Evolutionary conservation across 2,329 filamentous ascomycete genomes (phyloP).

Genomic region (Cordyceps javanica): DNA sequence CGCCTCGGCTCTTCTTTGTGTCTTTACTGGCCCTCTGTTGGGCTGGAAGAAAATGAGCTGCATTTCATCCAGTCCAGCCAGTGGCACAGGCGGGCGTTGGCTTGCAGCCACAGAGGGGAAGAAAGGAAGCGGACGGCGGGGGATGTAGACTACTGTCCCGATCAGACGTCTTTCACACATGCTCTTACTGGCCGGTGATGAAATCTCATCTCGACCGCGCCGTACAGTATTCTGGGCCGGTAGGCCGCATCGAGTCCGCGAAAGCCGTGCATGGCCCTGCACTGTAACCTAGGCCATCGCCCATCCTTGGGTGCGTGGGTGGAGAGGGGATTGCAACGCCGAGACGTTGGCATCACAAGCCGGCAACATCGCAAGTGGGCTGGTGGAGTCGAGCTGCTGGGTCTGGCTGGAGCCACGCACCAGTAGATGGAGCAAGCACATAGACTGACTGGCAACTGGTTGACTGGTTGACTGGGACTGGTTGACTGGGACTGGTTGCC

Average conservation of each 20-base stretch:
- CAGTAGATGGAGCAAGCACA: neutral
- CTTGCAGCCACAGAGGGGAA: neutral
- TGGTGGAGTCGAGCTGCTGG: neutral
- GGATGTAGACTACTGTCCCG: neutral
- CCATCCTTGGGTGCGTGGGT: neutral
- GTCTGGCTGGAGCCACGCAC: conserved; percentile 1
- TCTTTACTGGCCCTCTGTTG: neutral
- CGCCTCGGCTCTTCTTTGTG: conserved; percentile 2
- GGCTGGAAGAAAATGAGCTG: neutral
- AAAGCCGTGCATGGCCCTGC: neutral
- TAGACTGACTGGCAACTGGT: too few species aligned
- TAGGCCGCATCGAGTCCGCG: neutral
- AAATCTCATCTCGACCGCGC: neutral
- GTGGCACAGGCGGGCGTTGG: neutral
- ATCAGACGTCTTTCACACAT: neutral
- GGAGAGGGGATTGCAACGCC: neutral
- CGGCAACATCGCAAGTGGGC: conserved; percentile 1
- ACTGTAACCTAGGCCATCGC: neutral
- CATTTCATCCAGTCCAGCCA: neutral
- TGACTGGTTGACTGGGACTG: too few species aligned
- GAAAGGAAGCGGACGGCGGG: neutral
- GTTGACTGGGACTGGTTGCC: too few species aligned
- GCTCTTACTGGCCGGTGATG: neutral
- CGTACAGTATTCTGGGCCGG: neutral
- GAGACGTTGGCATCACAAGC: conserved; percentile 8